phyloP scores from a whole-genome alignment of 2,329 filamentous ascomycete genomes.

The Penicillium sp. region DNA sequence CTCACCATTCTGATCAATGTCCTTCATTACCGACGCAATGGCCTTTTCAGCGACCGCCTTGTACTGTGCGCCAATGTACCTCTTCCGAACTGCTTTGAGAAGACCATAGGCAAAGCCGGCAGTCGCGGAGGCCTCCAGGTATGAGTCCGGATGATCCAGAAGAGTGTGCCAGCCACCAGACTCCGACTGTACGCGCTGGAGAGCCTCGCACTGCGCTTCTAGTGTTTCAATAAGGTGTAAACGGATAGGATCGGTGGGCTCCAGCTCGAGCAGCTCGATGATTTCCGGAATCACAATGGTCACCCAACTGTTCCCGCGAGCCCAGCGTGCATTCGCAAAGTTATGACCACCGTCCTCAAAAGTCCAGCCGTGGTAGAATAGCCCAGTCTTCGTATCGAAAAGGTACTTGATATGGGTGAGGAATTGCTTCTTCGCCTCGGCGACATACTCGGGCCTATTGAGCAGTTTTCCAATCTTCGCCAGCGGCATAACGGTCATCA shows the following conservation, averaged over 20 bases:
- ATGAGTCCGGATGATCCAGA: conserved; percentile 69
- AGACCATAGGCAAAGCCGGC: conserved; percentile 80
- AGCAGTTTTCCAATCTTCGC: conserved; percentile 75
- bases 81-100: conserved; percentile 68
- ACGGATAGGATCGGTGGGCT: conserved; percentile 59
- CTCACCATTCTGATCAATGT: conserved; percentile 67
- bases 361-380: conserved; percentile 82
- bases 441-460: conserved; percentile 67
- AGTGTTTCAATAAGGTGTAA: conserved; percentile 54
- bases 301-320: conserved; percentile 62
- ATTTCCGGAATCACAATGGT: conserved; percentile 83
- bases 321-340: conserved; percentile 57
- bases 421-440: conserved; percentile 75
- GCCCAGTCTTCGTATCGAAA: conserved; percentile 66
- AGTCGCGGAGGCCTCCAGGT: conserved; percentile 73
- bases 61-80: conserved; percentile 65
- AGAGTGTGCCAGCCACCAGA: conserved; percentile 73
- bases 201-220: conserved; percentile 65
- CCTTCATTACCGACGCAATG: conserved; percentile 63
- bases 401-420: conserved; percentile 76
- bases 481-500: conserved; percentile 82
- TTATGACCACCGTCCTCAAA: conserved; percentile 66
- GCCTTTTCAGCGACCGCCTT: conserved; percentile 63
- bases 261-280: conserved; percentile 67
- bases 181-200: conserved; percentile 58